Evolutionary conservation across 768 basidiomycete species (phyloP).

Genomic region (Podaxis sp.): DNA sequence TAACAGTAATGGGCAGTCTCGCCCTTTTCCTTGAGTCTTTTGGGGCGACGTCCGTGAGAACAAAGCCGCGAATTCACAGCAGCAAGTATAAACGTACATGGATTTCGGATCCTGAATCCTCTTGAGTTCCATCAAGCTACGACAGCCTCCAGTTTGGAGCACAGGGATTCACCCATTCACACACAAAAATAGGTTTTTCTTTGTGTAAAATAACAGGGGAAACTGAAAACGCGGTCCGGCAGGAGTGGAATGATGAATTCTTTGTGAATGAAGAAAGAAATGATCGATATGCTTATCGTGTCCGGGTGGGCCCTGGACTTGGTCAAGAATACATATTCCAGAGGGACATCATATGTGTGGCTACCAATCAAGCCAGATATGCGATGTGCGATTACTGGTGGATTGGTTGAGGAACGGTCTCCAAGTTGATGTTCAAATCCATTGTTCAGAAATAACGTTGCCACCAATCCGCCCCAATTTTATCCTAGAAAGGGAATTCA

Average conservation of each 20-base stretch:
- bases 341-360: background rate
- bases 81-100: no score
- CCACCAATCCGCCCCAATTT: slow-evolving; percentile 5
- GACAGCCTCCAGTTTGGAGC: no score
- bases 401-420: background rate
- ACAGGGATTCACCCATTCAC: background rate
- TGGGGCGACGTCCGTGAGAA: no score
- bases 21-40: no score
- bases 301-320: background rate
- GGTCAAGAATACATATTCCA: background rate
- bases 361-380: background rate
- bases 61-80: no score
- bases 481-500: slow-evolving; percentile 1
- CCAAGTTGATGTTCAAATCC: background rate
- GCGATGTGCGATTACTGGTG: background rate
- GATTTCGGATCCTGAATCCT: no score
- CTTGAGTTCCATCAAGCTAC: no score
- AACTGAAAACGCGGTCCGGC: background rate
- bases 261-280: background rate
- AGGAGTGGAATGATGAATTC: background rate
- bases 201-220: background rate
- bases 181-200: background rate
- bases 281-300: background rate
- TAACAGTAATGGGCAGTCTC: no score
- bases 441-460: background rate